Evolutionary conservation across 768 basidiomycete species (phyloP).

Genomic region (Mycena vitilis): DNA sequence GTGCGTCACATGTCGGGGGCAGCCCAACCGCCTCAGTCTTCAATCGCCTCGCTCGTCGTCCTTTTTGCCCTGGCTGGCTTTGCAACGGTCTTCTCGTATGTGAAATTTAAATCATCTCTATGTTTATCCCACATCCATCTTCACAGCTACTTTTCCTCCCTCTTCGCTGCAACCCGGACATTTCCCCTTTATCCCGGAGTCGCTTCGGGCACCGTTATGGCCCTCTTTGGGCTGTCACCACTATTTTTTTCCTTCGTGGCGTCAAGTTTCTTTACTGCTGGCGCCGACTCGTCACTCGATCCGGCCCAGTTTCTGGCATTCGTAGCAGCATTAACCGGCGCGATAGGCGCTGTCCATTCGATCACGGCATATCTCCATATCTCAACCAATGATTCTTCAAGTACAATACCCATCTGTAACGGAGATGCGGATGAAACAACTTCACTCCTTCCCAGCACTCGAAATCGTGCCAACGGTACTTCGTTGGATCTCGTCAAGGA

Average conservation of each 20-base stretch:
- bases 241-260: conserved; percentile 77
- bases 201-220: conserved; percentile 74
- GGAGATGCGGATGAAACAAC: conserved; percentile 47
- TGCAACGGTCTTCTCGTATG: conserved; percentile 80
- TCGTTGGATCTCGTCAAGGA: conserved; percentile 62
- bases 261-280: conserved; percentile 67
- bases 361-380: conserved; percentile 57
- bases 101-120: conserved; percentile 28
- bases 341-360: conserved; percentile 54
- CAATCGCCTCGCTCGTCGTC: conserved; percentile 64
- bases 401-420: neutral
- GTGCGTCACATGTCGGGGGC: conserved; percentile 59
- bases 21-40: conserved; percentile 52
- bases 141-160: conserved; percentile 71
- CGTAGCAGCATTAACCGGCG: conserved; percentile 64
- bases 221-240: conserved; percentile 86
- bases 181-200: conserved; percentile 76
- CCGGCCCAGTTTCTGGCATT: conserved; percentile 63
- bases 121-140: conserved; percentile 7
- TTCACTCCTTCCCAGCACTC: conserved; percentile 40
- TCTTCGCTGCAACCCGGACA: conserved; percentile 80
- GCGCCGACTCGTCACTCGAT: conserved; percentile 56
- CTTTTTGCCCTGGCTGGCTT: conserved; percentile 75
- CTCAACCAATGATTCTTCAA: conserved; percentile 7
- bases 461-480: conserved; percentile 34